phyloP scores from a whole-genome alignment of 306 rosid genomes.

The Dalbergia cochinchinensis region DNA sequence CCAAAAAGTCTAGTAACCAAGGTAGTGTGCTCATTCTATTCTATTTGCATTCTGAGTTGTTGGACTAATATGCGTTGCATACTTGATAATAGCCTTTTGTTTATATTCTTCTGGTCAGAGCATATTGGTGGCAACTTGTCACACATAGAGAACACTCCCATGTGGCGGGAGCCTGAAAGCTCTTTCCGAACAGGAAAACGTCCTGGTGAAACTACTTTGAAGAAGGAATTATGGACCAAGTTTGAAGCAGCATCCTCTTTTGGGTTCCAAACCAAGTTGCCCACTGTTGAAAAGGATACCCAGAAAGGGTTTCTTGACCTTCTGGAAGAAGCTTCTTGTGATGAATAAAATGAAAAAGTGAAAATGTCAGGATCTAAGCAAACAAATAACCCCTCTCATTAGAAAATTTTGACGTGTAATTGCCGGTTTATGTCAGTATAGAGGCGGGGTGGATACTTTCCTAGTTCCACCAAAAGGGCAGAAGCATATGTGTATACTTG shows the following conservation, averaged over 20 bases:
- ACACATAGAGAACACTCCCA: slow-evolving; percentile 65
- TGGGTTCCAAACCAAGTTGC: slow-evolving; percentile 46
- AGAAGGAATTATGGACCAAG: slow-evolving; percentile 87
- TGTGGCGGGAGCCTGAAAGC: slow-evolving; percentile 69
- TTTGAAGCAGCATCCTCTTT: slow-evolving; percentile 82
- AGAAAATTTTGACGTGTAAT: slow-evolving; percentile 47
- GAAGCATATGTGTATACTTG: slow-evolving; percentile 4
- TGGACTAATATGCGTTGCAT: slow-evolving; percentile 4
- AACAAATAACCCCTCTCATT: slow-evolving; percentile 19
- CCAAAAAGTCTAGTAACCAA: slow-evolving; percentile 46
- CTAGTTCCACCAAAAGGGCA: slow-evolving; percentile 5
- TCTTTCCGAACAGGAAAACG: slow-evolving; percentile 58
- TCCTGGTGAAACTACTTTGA: slow-evolving; percentile 91
- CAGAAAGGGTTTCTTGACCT: slow-evolving; percentile 81
- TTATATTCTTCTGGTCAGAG: slow-evolving; percentile 42
- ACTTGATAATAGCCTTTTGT: not conserved
- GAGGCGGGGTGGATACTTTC: slow-evolving; percentile 29
- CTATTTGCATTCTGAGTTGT: slow-evolving; percentile 3
- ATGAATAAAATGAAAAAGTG: slow-evolving; percentile 45
- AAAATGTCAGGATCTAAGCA: slow-evolving; percentile 33
- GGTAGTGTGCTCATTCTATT: slow-evolving; percentile 54
- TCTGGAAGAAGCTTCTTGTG: slow-evolving; percentile 84
- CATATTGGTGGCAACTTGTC: slow-evolving; percentile 50
- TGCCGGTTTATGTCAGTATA: slow-evolving; percentile 43
- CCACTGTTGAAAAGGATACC: slow-evolving; percentile 38